Percentiles rank a stretch among this genome's conserved stretches.
Evolutionary conservation across 139 green algal genomes (phyloP).

Genomic region (Mychonastes homosphaera): DNA sequence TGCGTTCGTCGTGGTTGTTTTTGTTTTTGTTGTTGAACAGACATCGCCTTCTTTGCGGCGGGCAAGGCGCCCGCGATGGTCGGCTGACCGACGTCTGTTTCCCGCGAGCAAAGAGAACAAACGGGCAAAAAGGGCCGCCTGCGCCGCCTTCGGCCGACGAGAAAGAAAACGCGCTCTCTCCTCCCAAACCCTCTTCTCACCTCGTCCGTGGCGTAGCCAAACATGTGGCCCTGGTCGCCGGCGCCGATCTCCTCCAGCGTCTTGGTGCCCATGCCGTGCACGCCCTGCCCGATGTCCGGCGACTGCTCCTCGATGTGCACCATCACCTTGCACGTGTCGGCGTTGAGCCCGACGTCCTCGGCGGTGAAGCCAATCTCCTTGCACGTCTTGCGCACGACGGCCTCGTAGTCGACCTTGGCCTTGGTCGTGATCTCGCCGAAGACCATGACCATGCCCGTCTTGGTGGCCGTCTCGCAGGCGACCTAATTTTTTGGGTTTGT

Average conservation of each 20-base stretch:
- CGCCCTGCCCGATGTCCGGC: slow-evolving; percentile 96
- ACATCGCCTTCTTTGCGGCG: no score
- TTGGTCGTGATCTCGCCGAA: slow-evolving; percentile 99
- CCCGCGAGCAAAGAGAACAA: no score
- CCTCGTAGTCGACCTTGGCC: slow-evolving; percentile 99
- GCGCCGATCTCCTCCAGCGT: slow-evolving; percentile 94
- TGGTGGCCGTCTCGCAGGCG: slow-evolving; percentile 96
- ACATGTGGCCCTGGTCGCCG: slow-evolving; percentile 99
- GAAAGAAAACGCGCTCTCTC: no score
- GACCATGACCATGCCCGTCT: slow-evolving; percentile 99
- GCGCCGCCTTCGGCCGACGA: no score
- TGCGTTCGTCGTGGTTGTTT: no score
- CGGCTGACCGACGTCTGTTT: no score
- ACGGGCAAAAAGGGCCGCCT: no score
- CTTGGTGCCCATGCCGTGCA: slow-evolving; percentile 99
- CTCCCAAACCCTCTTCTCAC: no score
- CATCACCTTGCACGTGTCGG: slow-evolving; percentile 97
- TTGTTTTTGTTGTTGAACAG: no score
- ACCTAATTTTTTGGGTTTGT: slow-evolving; percentile 36
- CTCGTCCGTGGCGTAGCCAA: slow-evolving; percentile 99
- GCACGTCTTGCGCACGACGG: slow-evolving; percentile 59
- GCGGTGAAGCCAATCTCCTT: slow-evolving; percentile 90
- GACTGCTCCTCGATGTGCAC: slow-evolving; percentile 98
- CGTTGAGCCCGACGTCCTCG: slow-evolving; percentile 87
- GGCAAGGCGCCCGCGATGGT: no score